These are phyloP conservation scores for Cairneyella variabilis DNA, from an alignment of 495 filamentous ascomycete genomes.

Conservation along the genomic window DNA sequence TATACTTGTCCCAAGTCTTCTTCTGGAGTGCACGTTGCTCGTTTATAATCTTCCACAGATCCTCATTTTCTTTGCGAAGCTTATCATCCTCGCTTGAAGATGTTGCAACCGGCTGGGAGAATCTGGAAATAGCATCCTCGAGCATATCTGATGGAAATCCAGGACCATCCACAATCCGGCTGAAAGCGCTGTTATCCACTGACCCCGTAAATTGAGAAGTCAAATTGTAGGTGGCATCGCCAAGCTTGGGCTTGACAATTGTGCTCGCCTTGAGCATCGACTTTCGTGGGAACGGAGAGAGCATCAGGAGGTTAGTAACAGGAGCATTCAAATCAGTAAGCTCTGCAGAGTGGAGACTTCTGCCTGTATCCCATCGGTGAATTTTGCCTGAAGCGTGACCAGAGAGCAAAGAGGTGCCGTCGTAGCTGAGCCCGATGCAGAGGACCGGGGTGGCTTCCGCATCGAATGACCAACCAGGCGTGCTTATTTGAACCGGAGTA, in stretches of 20 bases:
- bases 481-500: slow-evolving; percentile 54
- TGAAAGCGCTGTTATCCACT: slow-evolving; percentile 18
- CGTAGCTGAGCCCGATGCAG: slow-evolving; percentile 68
- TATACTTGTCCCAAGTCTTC: slow-evolving; percentile 41
- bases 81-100: slow-evolving; percentile 35
- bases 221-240: slow-evolving; percentile 64
- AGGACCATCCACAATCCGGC: not conserved
- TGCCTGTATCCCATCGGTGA: slow-evolving; percentile 73
- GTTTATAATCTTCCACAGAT: slow-evolving; percentile 47
- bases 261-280: slow-evolving; percentile 48
- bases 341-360: slow-evolving; percentile 54
- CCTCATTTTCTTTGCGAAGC: slow-evolving; percentile 44
- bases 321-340: slow-evolving; percentile 69
- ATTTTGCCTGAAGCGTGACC: slow-evolving; percentile 80
- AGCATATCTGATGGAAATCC: slow-evolving; percentile 28
- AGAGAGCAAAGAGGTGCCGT: slow-evolving; percentile 74
- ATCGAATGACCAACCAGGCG: slow-evolving; percentile 56
- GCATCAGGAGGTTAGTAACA: slow-evolving; percentile 71
- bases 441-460: slow-evolving; percentile 58
- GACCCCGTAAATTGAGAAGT: slow-evolving; percentile 55
- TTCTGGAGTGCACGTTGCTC: slow-evolving; percentile 46
- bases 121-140: slow-evolving; percentile 35
- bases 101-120: slow-evolving; percentile 26
- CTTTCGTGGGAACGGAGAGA: slow-evolving; percentile 53
- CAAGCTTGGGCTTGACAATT: slow-evolving; percentile 69